These are phyloP conservation scores for Candida boleticola DNA, from an alignment of 805 yeast species.

Conservation along the genomic window DNA sequence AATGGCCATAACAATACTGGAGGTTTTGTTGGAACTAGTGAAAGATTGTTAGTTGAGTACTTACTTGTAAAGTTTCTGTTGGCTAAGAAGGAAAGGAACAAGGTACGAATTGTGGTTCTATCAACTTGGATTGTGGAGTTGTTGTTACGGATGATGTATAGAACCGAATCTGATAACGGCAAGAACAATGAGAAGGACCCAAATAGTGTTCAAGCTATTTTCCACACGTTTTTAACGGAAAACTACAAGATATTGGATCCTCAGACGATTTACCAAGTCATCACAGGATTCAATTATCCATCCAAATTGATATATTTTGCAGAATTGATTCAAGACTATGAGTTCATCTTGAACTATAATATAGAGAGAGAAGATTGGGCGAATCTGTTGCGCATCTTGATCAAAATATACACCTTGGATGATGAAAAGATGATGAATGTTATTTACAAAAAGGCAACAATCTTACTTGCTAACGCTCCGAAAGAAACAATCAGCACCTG, in stretches of 20 bases:
- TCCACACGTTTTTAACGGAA: slow-evolving; percentile 49
- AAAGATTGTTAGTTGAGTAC: slow-evolving; percentile 32
- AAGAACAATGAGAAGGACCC: neutral
- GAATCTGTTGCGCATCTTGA: slow-evolving; percentile 59
- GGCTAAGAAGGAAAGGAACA: slow-evolving; percentile 25
- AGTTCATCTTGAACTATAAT: slow-evolving; percentile 67
- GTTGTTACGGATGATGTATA: slow-evolving; percentile 46
- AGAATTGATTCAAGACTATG: slow-evolving; percentile 61
- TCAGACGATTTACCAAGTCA: slow-evolving; percentile 67
- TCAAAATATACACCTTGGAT: slow-evolving; percentile 46
- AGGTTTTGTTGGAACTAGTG: slow-evolving; percentile 9
- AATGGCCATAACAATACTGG: neutral
- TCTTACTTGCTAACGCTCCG: slow-evolving; percentile 67
- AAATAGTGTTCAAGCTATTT: slow-evolving; percentile 11
- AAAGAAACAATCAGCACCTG: slow-evolving; percentile 71
- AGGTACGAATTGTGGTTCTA: slow-evolving; percentile 42
- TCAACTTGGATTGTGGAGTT: slow-evolving; percentile 68
- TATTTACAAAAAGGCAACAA: slow-evolving; percentile 68
- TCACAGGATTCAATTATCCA: slow-evolving; percentile 63
- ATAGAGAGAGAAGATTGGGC: slow-evolving; percentile 70
- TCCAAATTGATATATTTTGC: slow-evolving; percentile 68
- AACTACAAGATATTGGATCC: slow-evolving; percentile 56
- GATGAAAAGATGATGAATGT: slow-evolving; percentile 21
- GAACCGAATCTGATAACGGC: slow-evolving; percentile 27
- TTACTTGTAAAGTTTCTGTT: slow-evolving; percentile 27